A percentile compares a stretch with the other conserved stretches of the same genome.
phyloP scores from a whole-genome alignment of 768 basidiomycete species.

The Serendipita sp. region DNA sequence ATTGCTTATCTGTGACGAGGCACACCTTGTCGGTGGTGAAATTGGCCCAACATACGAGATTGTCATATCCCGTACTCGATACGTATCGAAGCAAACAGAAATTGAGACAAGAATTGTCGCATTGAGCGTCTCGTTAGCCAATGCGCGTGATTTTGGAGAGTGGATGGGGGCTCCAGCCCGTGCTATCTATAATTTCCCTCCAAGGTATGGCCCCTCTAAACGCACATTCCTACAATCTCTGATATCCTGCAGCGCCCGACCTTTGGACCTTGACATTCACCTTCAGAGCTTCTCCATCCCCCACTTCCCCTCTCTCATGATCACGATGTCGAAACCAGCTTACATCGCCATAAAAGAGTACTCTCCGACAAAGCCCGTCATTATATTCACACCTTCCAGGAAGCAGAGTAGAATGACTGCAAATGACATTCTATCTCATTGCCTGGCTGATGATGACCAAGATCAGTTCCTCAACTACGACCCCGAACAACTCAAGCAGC shows the following conservation, averaged over 20 bases:
- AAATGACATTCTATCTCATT: conserved; percentile 79
- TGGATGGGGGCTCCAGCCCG: conserved; percentile 95
- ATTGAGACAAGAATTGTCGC: conserved; percentile 88
- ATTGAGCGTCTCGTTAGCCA: conserved; percentile 87
- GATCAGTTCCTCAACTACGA: conserved; percentile 86
- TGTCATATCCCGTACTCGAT: conserved; percentile 89
- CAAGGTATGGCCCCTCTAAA: conserved; percentile 38
- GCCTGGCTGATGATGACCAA: conserved; percentile 69
- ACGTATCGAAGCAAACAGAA: conserved; percentile 87
- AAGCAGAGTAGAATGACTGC: conserved; percentile 91
- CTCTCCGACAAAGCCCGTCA: conserved; percentile 70
- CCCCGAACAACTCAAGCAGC: conserved; percentile 63
- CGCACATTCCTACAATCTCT: not conserved
- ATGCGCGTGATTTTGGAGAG: conserved; percentile 88
- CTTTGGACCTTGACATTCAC: conserved; percentile 93
- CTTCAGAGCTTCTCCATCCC: conserved; percentile 89
- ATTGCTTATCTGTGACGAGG: conserved; percentile 84
- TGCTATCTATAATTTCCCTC: conserved; percentile 95
- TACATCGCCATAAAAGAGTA: conserved; percentile 87
- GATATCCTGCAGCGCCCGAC: conserved; percentile 59
- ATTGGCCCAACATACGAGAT: conserved; percentile 95
- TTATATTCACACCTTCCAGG: conserved; percentile 84
- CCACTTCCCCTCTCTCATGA: conserved; percentile 98
- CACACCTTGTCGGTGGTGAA: conserved; percentile 92
- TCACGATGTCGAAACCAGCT: conserved; percentile 96